Percentiles rank a stretch among this genome's conserved stretches.
Evolutionary conservation across 2,329 filamentous ascomycete genomes (phyloP).

Genomic region (Exophiala sideris): DNA sequence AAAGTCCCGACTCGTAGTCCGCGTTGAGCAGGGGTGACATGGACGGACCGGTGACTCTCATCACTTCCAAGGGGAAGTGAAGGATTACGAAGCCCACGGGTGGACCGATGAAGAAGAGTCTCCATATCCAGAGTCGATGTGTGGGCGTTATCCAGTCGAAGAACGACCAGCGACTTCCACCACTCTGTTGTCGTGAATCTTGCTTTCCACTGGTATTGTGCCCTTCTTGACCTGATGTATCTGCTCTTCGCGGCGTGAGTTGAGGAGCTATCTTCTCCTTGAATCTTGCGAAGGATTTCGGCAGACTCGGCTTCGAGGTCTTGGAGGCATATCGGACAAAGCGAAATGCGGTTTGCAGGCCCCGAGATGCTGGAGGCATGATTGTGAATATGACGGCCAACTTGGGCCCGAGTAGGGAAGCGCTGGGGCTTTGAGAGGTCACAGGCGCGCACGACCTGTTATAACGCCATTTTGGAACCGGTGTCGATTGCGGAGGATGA

Average conservation of each 20-base stretch:
- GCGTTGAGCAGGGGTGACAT: slow-evolving; percentile 78
- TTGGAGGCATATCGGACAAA: slow-evolving; percentile 8
- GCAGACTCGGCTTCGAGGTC: slow-evolving; percentile 1
- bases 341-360: background rate
- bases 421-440: too few species aligned
- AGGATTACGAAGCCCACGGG: slow-evolving; percentile 40
- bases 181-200: background rate
- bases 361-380: slow-evolving; percentile 11
- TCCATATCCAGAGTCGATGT: slow-evolving; percentile 16
- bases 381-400: background rate
- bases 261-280: background rate
- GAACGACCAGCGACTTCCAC: background rate
- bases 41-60: slow-evolving; percentile 51
- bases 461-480: too few species aligned
- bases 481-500: too few species aligned
- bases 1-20: slow-evolving; percentile 50
- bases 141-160: slow-evolving; percentile 4
- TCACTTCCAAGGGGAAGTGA: slow-evolving; percentile 38
- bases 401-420: too few species aligned
- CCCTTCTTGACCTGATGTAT: background rate
- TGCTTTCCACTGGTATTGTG: background rate
- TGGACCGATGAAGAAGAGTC: slow-evolving; percentile 31
- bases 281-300: background rate
- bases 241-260: background rate
- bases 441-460: too few species aligned